Conservation (phyloP, 441 rosid genomes). For the Cnidoscolus chayamansa region DNA sequence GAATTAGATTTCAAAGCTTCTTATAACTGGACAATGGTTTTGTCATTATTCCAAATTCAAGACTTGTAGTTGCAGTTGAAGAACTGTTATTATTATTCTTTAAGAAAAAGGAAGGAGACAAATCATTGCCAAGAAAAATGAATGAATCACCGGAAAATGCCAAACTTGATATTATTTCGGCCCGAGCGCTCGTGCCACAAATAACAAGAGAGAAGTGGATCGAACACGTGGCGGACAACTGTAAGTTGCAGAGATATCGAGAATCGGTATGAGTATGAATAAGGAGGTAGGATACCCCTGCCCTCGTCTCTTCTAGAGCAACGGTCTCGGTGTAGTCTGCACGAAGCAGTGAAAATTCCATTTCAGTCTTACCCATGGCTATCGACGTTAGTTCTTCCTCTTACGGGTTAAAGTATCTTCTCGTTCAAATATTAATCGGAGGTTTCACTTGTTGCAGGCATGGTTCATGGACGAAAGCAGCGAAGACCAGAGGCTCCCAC, state of each 20-base stretch:
- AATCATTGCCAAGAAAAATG: neutral
- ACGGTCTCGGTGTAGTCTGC: neutral
- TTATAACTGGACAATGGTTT: too few relatives aligned
- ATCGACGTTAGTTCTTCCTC: conserved; percentile 50
- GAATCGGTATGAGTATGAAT: neutral
- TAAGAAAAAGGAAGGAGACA: neutral
- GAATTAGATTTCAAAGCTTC: too few relatives aligned
- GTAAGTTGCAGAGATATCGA: conserved; percentile 3
- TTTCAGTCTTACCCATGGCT: conserved; percentile 41
- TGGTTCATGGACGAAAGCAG: conserved; percentile 78
- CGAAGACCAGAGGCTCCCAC: conserved; percentile 72
- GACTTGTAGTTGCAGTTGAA: neutral
- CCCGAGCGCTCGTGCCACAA: conserved; percentile 28
- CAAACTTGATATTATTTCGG: conserved; percentile 9
- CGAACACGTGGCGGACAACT: conserved; percentile 42
- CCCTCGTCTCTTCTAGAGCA: neutral
- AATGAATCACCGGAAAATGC: conserved; percentile 12
- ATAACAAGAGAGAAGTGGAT: conserved; percentile 19
- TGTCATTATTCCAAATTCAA: neutral
- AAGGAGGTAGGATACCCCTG: neutral
- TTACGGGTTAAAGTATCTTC: neutral
- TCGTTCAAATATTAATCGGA: neutral
- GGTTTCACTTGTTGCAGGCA: conserved; percentile 41
- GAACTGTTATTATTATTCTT: neutral
- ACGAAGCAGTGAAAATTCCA: neutral